Evolutionary conservation across 2,329 filamentous ascomycete species (phyloP), one percentile per base, ranked within the genome.

Genomic region (Phyllosticta ampelicida): DNA sequence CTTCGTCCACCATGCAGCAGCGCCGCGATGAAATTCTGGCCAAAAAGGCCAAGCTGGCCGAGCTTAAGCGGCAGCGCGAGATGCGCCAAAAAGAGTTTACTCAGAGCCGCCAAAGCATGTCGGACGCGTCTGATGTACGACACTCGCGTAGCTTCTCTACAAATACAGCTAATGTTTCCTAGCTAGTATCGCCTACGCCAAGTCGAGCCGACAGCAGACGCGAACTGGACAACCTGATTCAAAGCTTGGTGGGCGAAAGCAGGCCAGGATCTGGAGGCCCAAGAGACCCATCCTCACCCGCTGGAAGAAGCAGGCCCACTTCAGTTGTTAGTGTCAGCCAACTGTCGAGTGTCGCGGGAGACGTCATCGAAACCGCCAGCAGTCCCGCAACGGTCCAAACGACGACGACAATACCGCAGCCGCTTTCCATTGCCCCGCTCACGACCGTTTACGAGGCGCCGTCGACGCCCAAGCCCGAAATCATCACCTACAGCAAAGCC

Each of bases 401-500:
- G n/a, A 70, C 72, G 50, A 76, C 75, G 8, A 75, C 75, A 56
- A 77, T 80, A 36, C 80, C 81, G 16, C 89, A 92, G 67, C 86
- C 84, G 2, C 81, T 96, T 19, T 86, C 84, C 8, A 86, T 90
- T 1, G 84, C 83, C 10, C 80, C 87, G 8, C 78, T 90, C 56
- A 84, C 85, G 18, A 90, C 89, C 30, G 82, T 94, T 61, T 90
- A 87, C 73, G 91, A 96, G 71, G 87, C 84, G 63, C 84, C 87
- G 1, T 86, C 88, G 1, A 86, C 85, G 19, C 84, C 86, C 30
- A 82, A 78, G 55, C 75, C 76, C 63, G 94, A 99, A 72, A 79
- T 95, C 60, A 90, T 95, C 68, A 95, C 90, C 56, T 99, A 99
- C 78, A 97, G 89, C 79, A 97, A 96, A 76, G 91, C 86, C 58